Evolutionary conservation across 179 eudicot species (phyloP), one percentile per base, ranked within the genome.

Genomic region (Silene coronaria): DNA sequence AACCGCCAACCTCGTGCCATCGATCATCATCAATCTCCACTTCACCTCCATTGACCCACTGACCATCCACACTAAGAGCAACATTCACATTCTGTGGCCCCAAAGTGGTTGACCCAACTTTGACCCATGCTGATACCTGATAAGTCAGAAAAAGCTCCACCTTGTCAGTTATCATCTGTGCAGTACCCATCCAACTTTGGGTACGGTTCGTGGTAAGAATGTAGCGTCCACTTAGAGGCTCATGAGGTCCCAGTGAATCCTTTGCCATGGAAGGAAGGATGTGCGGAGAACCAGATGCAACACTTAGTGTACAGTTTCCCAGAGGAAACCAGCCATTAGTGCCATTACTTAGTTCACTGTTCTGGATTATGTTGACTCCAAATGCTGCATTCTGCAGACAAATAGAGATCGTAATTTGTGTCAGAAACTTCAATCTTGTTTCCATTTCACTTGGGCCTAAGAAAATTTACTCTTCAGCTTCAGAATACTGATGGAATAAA

Each of bases 121-220:
- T 84, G 36, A 94, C 94, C 98, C 98, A 94, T 62, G 90, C 96
- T 11, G 96, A 90, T 23, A 92, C 91, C 78, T 94, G 98, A 75
- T 94, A 92, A 14, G 98, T 92, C 62, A 94, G 53, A 72, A 80
- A 94, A 59, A 88, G 91, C 79, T 88, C 77, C 27, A 94, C 21
- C 61, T 88, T 87, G 63, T 90, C 96, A 3, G 98, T 88, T 53
- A 94, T 90, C 74, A 86, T 85, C 87, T 90, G 98, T 77, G 94
- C 92, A 6, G 98, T 94, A 67, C 98, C 98, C 98, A 94, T 94
- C 98, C 98, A 94, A 28, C 79, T 87, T 79, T 94, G 91, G 21
- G 96, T 87, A 21, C 96, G 97, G 58, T 92, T 90, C 0, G 84
- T 88, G 46, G 85, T 93, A 76, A 83, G 87, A 68, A 94, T 88